Evolutionary conservation across 768 basidiomycete genomes (phyloP).

Genomic region (Calocera cornea): DNA sequence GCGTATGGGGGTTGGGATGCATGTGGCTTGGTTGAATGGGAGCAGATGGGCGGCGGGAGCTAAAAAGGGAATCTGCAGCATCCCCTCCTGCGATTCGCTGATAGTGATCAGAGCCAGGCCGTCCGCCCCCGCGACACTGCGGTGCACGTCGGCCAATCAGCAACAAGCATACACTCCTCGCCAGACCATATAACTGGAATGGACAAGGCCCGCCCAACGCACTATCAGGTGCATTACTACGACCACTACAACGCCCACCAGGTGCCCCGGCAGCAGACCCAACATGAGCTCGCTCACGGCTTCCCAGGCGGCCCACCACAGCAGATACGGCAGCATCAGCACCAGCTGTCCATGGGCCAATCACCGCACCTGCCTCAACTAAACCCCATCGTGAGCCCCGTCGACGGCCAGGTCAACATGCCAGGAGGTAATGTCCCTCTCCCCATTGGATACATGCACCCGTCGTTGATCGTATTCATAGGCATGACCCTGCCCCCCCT

Average conservation of each 20-base stretch:
- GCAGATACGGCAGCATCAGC: not conserved
- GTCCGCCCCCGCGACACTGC: conserved; percentile 4
- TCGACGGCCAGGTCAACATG: not conserved
- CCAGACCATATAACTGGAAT: not conserved
- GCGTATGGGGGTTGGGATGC: not conserved
- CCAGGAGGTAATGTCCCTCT: not conserved
- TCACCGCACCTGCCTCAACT: not conserved
- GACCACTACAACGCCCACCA: not conserved
- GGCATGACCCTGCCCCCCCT: not conserved
- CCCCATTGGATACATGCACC: not conserved
- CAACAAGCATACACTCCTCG: not conserved
- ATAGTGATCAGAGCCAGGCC: not conserved
- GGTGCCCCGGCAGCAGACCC: not conserved
- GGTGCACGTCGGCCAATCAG: conserved; percentile 5
- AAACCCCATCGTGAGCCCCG: not conserved
- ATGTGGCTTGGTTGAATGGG: conserved; percentile 1
- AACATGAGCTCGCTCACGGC: not conserved
- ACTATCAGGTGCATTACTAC: not conserved
- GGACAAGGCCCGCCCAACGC: not conserved
- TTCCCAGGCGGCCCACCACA: not conserved
- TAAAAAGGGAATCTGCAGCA: not conserved
- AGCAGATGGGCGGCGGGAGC: not conserved
- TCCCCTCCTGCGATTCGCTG: conserved; percentile 2
- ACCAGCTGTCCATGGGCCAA: not conserved
- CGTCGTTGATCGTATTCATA: not conserved